Conservation (phyloP, 768 basidiomycete species). For the Coprinopsis sp. region DNA sequence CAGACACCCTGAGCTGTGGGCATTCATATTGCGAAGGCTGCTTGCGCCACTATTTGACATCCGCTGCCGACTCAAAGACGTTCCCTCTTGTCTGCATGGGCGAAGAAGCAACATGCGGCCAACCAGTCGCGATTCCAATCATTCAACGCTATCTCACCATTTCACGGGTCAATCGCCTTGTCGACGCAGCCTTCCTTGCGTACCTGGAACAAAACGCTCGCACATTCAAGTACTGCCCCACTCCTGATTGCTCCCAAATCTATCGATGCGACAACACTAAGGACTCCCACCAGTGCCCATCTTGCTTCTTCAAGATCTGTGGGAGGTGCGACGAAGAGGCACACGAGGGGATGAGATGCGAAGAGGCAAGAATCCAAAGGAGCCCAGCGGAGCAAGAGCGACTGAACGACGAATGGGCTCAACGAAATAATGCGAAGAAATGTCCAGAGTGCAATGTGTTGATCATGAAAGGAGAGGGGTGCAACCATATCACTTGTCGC, state of each 20-base stretch:
- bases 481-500: slow-evolving; percentile 50
- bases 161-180: slow-evolving; percentile 45
- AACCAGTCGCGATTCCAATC: slow-evolving; percentile 46
- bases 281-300: slow-evolving; percentile 41
- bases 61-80: slow-evolving; percentile 33
- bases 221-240: slow-evolving; percentile 64
- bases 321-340: slow-evolving; percentile 43
- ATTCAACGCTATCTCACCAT: slow-evolving; percentile 48
- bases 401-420: slow-evolving; percentile 37
- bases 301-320: slow-evolving; percentile 48
- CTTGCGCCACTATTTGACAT: slow-evolving; percentile 41
- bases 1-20: slow-evolving; percentile 41
- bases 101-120: slow-evolving; percentile 48
- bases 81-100: slow-evolving; percentile 69
- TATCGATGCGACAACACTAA: slow-evolving; percentile 37
- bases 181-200: slow-evolving; percentile 50
- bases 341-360: slow-evolving; percentile 51
- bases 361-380: slow-evolving; percentile 27
- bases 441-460: slow-evolving; percentile 43
- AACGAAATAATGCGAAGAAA: slow-evolving; percentile 34
- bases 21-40: slow-evolving; percentile 50
- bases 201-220: slow-evolving; percentile 52
- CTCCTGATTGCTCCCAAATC: slow-evolving; percentile 66
- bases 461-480: slow-evolving; percentile 49
- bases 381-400: slow-evolving; percentile 37